Base-by-base conservation (phyloP, 2,329 filamentous ascomycete genomes). In the Colletotrichum endophyticum region DNA sequence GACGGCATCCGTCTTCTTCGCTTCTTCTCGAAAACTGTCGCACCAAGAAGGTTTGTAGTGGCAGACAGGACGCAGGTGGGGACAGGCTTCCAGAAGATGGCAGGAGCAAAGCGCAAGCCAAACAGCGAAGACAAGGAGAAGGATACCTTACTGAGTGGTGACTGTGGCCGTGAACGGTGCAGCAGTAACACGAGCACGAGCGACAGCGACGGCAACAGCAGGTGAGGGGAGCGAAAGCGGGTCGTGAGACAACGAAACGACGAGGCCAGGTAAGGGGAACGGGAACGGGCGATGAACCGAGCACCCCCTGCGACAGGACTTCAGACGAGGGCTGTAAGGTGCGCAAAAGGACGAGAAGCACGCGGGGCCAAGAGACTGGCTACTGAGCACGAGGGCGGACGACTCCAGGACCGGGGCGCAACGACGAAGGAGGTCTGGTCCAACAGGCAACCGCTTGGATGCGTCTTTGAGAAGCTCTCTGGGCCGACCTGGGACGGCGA, bases 231-330 rank as follows among this genome's bases (percentile, higher is more conserved):
- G 49, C 36, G 72, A 49, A 34, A 61, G 72, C 61, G 72, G 72
- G 72, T 66, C 72, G 61, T 56, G 62, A 72, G 61, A 70, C 36
- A 72, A 67, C 73, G 69, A 75, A 75, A 75, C 68, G 32, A 61
- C 39, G 59, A 44, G 39, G 39, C 34, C 53, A 71, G 30, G 49
- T 36, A 59, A 72, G 15, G 53, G 73, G 44, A 72, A 70, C 36
- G 68, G 68, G 70, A 72, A 44, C 73, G 69, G 63, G 73, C 57
- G 70, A 76, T 73, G 73, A 69, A 66, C 70, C 70, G 73, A 73
- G 70, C 63, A 76, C 70, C 56, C 72, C 73, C 61, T 76, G 70
- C 66, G 66, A 76, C 57, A 39, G 28, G 59, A 74, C 73, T 76
- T 76, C 64, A 69, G 66, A 73, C 69, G 75, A 70, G 70, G 77